Base-by-base conservation (phyloP, 768 basidiomycete genomes). In the Tricholoma saponaceum region DNA sequence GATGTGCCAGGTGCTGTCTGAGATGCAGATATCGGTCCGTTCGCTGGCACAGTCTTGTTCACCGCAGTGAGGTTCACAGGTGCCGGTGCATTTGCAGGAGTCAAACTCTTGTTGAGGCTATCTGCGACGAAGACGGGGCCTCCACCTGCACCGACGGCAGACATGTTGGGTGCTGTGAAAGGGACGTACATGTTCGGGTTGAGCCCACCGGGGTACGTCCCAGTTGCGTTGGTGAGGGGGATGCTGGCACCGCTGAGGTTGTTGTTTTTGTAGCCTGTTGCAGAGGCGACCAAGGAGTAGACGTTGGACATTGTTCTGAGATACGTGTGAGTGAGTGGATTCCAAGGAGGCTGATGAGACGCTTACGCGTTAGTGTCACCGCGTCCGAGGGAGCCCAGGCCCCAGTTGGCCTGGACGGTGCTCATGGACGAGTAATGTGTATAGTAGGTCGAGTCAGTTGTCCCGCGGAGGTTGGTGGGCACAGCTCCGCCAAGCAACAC, bases 391-490 rank as follows among this genome's bases (percentile, higher is more conserved):
- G 80, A 82, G 35, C 77, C 78, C 30, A 87, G 80, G 5, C 70
- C 70, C 85, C 85, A 87, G 70, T 87, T 87, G 32, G 77, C 76
- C 69, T 85, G 67, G 25, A 85, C 76, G 20, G 84, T 82, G 12
- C 79, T 76, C 51, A 86, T 72, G 46, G 69, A 63, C 3, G 83
- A 84, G 70, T 85, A 86, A 67, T 87, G 85, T 1, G 80, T 80
- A 68, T 87, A 86, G 70, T 78, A 84, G 5, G 75, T 79, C 44
- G 67, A 30, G 69, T 87, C 85, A 8, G 67, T 74, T 1, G 77
- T 83, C 22, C 78, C 79, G 20, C 68, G 58, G 22, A 79, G 66
- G 8, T 60, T 47, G 12, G 63, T 26, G 1, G 84, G 84, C 23
- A 86, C 62, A 20, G 73, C 80, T 35, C 69, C 70, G 46, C 74